These are phyloP conservation scores for Serpula lacrymans DNA, from an alignment of 768 basidiomycete species.

Conservation along the genomic window DNA sequence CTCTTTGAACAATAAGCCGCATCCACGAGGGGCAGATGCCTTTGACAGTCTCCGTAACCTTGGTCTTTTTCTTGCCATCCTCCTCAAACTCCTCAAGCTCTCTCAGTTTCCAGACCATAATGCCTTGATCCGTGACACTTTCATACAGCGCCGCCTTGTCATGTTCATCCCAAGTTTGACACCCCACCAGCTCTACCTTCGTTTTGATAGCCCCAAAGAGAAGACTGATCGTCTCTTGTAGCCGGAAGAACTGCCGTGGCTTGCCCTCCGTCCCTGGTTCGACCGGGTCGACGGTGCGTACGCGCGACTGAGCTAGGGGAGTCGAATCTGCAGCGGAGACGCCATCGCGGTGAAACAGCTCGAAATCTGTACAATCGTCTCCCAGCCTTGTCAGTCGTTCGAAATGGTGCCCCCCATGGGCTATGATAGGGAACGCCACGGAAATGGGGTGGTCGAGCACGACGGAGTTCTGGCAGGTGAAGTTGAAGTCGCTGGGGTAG, in stretches of 20 bases:
- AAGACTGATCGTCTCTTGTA: slow-evolving; percentile 31
- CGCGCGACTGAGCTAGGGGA: slow-evolving; percentile 11
- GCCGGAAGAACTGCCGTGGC: slow-evolving; percentile 27
- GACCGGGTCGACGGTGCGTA: slow-evolving; percentile 8
- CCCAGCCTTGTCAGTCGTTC: slow-evolving; percentile 31
- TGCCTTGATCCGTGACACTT: slow-evolving; percentile 14
- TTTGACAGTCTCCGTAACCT: slow-evolving; percentile 29
- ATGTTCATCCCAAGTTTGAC: slow-evolving; percentile 31
- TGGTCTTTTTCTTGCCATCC: slow-evolving; percentile 18
- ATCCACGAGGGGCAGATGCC: slow-evolving; percentile 27
- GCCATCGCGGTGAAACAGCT: slow-evolving; percentile 22
- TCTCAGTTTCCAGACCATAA: slow-evolving; percentile 30
- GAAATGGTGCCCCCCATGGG: slow-evolving; percentile 26
- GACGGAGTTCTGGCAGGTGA: slow-evolving; percentile 25
- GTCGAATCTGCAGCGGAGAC: slow-evolving; percentile 13
- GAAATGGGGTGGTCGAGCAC: slow-evolving; percentile 24
- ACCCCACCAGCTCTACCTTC: slow-evolving; percentile 26
- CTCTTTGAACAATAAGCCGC: slow-evolving; percentile 23
- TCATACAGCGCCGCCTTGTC: slow-evolving; percentile 28
- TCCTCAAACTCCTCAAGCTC: slow-evolving; percentile 25
- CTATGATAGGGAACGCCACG: slow-evolving; percentile 25
- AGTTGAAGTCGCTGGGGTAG: too few species aligned
- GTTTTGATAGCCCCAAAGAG: slow-evolving; percentile 27
- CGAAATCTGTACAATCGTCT: slow-evolving; percentile 25
- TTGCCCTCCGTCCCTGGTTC: neutral